phyloP scores from a whole-genome alignment of 2,329 filamentous ascomycete species.

The Pseudocercospora vitis region DNA sequence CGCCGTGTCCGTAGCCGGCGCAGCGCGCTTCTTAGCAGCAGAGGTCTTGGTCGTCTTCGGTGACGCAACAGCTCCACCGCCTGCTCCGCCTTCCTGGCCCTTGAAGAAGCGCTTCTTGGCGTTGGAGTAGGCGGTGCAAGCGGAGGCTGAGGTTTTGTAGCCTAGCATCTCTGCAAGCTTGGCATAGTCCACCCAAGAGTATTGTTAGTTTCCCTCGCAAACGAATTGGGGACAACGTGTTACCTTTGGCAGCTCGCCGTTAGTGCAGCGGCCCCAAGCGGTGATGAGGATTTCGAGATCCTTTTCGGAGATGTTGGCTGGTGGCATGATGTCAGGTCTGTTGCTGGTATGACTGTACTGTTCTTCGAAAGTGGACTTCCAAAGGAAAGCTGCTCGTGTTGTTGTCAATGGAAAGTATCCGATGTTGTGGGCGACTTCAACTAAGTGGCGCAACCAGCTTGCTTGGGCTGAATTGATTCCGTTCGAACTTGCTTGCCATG shows the following conservation, averaged over 20 bases:
- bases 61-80: not conserved
- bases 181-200: conserved; percentile 25
- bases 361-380: too few species aligned
- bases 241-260: not conserved
- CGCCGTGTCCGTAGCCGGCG: not conserved
- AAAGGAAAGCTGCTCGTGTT: too few species aligned
- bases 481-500: too few species aligned
- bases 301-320: too few species aligned
- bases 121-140: conserved; percentile 51
- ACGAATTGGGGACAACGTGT: not conserved
- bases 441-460: too few species aligned
- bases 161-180: conserved; percentile 23
- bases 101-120: conserved; percentile 71
- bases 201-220: not conserved
- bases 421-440: too few species aligned
- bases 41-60: conserved; percentile 2
- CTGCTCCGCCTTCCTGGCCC: conserved; percentile 43
- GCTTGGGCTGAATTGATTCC: too few species aligned
- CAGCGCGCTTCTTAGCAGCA: conserved; percentile 8
- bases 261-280: not conserved
- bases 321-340: too few species aligned
- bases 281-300: too few species aligned
- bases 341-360: too few species aligned
- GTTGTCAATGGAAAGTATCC: too few species aligned
- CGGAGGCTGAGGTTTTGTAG: conserved; percentile 26